A percentile compares a stretch with the other conserved stretches of the same genome.
Conservation (phyloP, 2,329 filamentous ascomycete species). For the Hypoxylon sp. region DNA sequence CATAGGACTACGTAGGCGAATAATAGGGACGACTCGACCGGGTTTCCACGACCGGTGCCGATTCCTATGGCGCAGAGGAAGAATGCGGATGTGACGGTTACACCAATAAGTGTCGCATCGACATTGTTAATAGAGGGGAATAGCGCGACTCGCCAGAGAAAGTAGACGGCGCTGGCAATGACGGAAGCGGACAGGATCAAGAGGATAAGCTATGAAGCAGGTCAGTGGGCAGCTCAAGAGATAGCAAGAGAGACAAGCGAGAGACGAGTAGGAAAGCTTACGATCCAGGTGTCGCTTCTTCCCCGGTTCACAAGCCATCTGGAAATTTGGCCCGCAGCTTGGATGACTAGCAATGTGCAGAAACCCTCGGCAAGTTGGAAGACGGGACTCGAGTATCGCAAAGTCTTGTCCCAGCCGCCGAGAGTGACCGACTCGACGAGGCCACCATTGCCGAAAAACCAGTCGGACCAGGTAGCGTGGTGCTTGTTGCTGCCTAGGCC, state of each 20-base stretch:
- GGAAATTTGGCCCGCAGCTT: conserved; percentile 92
- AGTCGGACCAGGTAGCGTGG: conserved; percentile 77
- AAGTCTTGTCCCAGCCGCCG: conserved; percentile 85
- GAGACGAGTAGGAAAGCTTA: conserved; percentile 62
- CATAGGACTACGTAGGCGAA: conserved; percentile 99
- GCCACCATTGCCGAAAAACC: conserved; percentile 87
- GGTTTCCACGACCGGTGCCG: conserved; percentile 90
- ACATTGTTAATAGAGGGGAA: conserved; percentile 94
- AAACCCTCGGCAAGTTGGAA: conserved; percentile 97
- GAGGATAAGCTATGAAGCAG: conserved; percentile 76
- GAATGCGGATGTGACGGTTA: conserved; percentile 89
- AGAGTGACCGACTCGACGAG: conserved; percentile 81
- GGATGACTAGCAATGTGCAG: conserved; percentile 94
- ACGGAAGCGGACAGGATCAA: conserved; percentile 88
- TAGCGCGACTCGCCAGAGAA: conserved; percentile 91
- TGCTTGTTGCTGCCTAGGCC: conserved; percentile 67
- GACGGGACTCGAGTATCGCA: conserved; percentile 90
- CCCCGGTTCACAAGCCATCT: conserved; percentile 94
- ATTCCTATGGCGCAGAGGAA: conserved; percentile 96
- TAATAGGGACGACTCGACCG: conserved; percentile 91
- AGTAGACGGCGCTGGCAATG: conserved; percentile 93
- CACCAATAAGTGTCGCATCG: conserved; percentile 90
- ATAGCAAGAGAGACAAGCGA: conserved; percentile 5
- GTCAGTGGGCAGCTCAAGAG: conserved; percentile 46
- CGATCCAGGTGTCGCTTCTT: conserved; percentile 95